These are phyloP conservation scores for Pseudonitzschia multiseries DNA, from an alignment of 108 stramenopile species.

Conservation along the genomic window DNA sequence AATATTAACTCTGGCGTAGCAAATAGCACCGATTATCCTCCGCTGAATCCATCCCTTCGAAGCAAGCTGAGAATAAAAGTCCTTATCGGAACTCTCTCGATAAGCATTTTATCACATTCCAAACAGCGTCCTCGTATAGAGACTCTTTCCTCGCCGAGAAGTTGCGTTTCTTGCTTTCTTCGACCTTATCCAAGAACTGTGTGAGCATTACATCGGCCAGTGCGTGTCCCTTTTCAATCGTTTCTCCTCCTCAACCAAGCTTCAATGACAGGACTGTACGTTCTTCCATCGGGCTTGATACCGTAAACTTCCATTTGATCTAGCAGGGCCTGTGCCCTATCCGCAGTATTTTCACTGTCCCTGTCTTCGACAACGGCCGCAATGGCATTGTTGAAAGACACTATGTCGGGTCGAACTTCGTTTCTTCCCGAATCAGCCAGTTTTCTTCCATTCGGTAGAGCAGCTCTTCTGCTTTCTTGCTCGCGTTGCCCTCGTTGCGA, in stretches of 20 bases:
- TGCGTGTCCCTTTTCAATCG: slow-evolving; percentile 29
- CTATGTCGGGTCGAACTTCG: slow-evolving; percentile 10
- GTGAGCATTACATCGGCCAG: slow-evolving; percentile 27
- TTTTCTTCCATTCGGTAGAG: slow-evolving; percentile 17
- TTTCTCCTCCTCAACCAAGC: slow-evolving; percentile 25
- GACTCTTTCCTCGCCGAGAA: neutral
- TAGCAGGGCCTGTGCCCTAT: slow-evolving; percentile 27
- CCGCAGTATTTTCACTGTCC: slow-evolving; percentile 12
- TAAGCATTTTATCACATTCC: slow-evolving; percentile 33
- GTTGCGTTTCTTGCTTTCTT: slow-evolving; percentile 14
- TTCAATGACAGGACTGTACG: slow-evolving; percentile 29
- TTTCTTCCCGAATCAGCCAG: slow-evolving; percentile 6
- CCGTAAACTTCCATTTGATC: slow-evolving; percentile 23
- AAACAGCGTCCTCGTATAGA: slow-evolving; percentile 26
- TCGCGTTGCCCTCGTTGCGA: slow-evolving; percentile 4
- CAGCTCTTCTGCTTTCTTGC: slow-evolving; percentile 13
- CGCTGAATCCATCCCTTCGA: neutral
- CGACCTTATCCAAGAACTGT: slow-evolving; percentile 24
- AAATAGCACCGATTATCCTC: neutral
- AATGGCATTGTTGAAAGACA: slow-evolving; percentile 20
- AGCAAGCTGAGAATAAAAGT: neutral
- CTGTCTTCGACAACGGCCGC: slow-evolving; percentile 11
- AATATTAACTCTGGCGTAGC: neutral
- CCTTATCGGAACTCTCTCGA: slow-evolving; percentile 11
- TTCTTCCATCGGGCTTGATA: slow-evolving; percentile 27